phyloP scores from a whole-genome alignment of 352 stramenopile species.

The Pythium utonaiense region DNA sequence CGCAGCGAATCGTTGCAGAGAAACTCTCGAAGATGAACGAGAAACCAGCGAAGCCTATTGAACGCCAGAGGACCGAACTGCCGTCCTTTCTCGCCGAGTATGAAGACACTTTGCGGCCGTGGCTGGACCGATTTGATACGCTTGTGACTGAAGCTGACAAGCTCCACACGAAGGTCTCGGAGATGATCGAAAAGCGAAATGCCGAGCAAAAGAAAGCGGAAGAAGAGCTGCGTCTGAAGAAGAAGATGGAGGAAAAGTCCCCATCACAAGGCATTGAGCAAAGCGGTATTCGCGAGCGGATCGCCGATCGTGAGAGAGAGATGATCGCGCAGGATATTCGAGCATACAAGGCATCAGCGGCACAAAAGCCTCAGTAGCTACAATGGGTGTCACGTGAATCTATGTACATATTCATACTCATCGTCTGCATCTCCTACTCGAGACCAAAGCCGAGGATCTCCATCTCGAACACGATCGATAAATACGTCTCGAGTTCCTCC shows the following conservation, averaged over 20 bases:
- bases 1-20: neutral
- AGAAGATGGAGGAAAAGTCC: slow-evolving; percentile 8
- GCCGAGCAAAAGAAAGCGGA: neutral
- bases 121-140: slow-evolving; percentile 10
- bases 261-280: slow-evolving; percentile 16
- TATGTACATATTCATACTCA: too few species aligned
- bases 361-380: slow-evolving; percentile 9
- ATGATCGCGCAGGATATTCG: slow-evolving; percentile 45
- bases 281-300: slow-evolving; percentile 45
- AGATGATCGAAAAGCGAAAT: neutral
- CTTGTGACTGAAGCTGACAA: neutral
- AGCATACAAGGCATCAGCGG: slow-evolving; percentile 33
- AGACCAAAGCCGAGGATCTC: slow-evolving; percentile 77
- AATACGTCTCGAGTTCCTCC: slow-evolving; percentile 81
- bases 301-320: slow-evolving; percentile 45
- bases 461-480: slow-evolving; percentile 87
- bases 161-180: neutral
- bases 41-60: neutral
- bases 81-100: slow-evolving; percentile 10
- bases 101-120: slow-evolving; percentile 12
- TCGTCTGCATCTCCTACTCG: slow-evolving; percentile 30
- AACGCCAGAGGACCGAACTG: neutral
- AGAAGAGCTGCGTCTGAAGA: neutral
- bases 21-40: neutral
- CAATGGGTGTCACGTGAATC: neutral